phyloP scores from a whole-genome alignment of 305 asterid genomes.

The Solanum hybrid region DNA sequence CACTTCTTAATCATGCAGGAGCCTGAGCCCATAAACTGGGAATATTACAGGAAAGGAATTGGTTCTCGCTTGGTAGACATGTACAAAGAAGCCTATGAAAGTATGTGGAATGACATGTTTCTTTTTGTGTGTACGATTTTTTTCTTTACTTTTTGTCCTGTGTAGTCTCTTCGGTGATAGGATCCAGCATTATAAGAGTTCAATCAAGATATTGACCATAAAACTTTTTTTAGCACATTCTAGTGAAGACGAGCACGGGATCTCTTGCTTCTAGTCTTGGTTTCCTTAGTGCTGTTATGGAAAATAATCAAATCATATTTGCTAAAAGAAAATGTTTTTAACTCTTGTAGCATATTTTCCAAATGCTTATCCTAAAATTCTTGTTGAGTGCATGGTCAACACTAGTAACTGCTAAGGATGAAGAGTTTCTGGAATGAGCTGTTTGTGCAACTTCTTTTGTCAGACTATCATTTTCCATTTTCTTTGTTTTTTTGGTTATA shows the following conservation, averaged over 20 bases:
- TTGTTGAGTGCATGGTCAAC: background rate
- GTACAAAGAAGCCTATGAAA: constrained; percentile 79
- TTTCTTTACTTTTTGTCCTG: background rate
- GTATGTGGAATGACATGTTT: constrained; percentile 22
- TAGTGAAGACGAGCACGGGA: too few relatives aligned
- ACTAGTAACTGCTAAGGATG: too few relatives aligned
- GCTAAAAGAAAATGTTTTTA: background rate
- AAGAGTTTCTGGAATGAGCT: too few relatives aligned
- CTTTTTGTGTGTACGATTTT: background rate
- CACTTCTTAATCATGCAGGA: constrained; percentile 40
- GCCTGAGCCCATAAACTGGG: constrained; percentile 88
- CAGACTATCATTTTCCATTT: background rate
- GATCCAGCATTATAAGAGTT: too few relatives aligned
- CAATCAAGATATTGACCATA: too few relatives aligned
- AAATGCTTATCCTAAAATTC: background rate
- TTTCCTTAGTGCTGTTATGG: background rate
- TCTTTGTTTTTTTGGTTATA: background rate
- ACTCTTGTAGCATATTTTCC: background rate
- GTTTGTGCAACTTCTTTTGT: background rate
- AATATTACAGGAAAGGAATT: constrained; percentile 74
- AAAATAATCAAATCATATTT: background rate
- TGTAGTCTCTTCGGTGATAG: too few relatives aligned
- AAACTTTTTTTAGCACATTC: too few relatives aligned
- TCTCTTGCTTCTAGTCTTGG: too few relatives aligned
- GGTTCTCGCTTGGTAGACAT: constrained; percentile 86